Evolutionary conservation across 768 basidiomycete species (phyloP).

Genomic region (Collybia nuda): DNA sequence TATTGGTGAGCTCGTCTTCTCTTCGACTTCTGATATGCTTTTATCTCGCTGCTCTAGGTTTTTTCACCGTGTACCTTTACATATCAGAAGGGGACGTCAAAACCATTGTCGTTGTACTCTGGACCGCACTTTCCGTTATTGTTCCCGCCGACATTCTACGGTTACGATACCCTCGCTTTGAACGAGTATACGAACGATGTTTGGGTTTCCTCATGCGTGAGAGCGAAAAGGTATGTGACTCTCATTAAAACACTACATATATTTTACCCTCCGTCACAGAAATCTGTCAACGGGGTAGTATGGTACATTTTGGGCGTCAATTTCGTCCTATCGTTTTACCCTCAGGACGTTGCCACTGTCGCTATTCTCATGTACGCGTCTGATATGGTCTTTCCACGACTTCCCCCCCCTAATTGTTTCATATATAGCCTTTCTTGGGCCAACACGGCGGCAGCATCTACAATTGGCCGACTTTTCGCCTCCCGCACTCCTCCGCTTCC

Average conservation of each 20-base stretch:
- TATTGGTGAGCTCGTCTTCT: conserved; percentile 60
- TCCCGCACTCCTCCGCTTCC: conserved; percentile 57
- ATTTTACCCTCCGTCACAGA: conserved; percentile 31
- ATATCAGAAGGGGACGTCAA: conserved; percentile 59
- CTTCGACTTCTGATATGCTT: conserved; percentile 2
- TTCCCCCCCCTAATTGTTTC: conserved; percentile 1
- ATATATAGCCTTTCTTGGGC: conserved; percentile 84
- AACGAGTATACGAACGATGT: conserved; percentile 63
- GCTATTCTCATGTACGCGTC: conserved; percentile 80
- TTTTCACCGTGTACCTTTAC: conserved; percentile 43
- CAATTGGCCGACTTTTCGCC: conserved; percentile 85
- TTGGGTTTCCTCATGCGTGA: conserved; percentile 91
- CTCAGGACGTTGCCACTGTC: conserved; percentile 86
- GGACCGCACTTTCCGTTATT: conserved; percentile 65
- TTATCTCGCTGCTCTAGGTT: conserved; percentile 25
- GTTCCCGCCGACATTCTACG: conserved; percentile 76
- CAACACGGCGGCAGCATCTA: conserved; percentile 91
- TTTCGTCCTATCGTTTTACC: conserved; percentile 71
- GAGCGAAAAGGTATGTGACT: conserved; percentile 64
- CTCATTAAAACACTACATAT: neutral
- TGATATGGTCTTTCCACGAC: neutral
- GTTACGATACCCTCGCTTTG: conserved; percentile 64
- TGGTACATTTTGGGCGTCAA: conserved; percentile 90
- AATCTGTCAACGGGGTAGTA: conserved; percentile 81
- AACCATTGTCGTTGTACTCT: conserved; percentile 60